Evolutionary conservation across 129 eudicot genomes (phyloP).

Genomic region (Artemisia annua): DNA sequence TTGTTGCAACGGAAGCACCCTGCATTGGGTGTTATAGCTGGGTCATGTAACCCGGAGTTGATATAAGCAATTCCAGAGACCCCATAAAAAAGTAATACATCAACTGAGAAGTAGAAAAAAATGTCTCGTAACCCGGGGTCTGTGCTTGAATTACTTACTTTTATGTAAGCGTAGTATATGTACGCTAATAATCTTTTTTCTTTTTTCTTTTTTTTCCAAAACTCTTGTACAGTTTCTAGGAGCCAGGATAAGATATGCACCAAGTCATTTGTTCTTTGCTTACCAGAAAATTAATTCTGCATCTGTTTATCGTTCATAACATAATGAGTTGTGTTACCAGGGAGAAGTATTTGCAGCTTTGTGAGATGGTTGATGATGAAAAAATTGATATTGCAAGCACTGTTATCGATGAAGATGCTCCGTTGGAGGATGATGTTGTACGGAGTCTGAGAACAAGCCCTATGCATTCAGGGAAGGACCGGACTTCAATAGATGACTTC

Average conservation of each 20-base stretch:
- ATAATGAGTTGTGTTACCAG: constrained; percentile 38
- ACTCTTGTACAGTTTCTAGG: neutral
- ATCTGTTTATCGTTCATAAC: constrained; percentile 1
- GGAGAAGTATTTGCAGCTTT: constrained; percentile 93
- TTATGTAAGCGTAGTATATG: constrained; percentile 5
- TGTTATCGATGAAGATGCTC: constrained; percentile 94
- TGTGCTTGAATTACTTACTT: neutral
- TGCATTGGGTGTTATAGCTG: neutral
- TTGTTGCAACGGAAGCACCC: neutral
- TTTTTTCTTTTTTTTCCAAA: constrained; percentile 1
- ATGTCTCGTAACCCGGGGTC: neutral
- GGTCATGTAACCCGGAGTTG: neutral
- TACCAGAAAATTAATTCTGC: neutral
- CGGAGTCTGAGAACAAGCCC: constrained; percentile 94
- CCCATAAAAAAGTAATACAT: neutral
- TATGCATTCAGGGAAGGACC: constrained; percentile 76
- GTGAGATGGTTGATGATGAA: constrained; percentile 85
- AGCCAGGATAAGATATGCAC: constrained; percentile 7
- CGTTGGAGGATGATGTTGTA: constrained; percentile 89
- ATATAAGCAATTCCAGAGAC: neutral
- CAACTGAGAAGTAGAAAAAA: neutral
- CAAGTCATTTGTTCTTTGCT: neutral
- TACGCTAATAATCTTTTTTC: constrained; percentile 1
- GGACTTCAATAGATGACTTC: constrained; percentile 92
- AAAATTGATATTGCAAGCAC: constrained; percentile 77